Base-by-base conservation (phyloP, 176 grass and related monocot species). In the Oryza rufipogon region DNA sequence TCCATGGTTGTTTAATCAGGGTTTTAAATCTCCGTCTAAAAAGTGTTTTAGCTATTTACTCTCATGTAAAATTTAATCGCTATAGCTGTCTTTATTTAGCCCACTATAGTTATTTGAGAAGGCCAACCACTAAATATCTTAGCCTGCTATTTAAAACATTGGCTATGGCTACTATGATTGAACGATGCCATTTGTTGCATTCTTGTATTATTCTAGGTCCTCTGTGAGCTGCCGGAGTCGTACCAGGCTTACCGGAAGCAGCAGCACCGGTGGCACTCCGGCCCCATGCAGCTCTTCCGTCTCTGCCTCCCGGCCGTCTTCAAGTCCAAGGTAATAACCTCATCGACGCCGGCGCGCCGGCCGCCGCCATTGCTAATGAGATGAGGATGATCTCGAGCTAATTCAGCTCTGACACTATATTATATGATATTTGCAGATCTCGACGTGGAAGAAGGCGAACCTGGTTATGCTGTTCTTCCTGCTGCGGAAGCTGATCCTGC, bases 251-350 rank as follows among this genome's bases (percentile, higher is more conserved):
- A 94, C 88, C 79, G 87, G 86, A 99, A 99, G 80, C 96, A 99
- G 86, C 96, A 99, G 78, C 96, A 99, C 76, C 88, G 96, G 84
- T 99, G 96, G 96, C 96, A 99, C 78, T 99, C 96, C 72, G 96
- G 96, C 65, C 96, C 96, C 33, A 99, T 99, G 96, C 96, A 96
- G 68, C 91, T 99, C 73, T 99, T 99, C 81, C 91, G 91, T 3
- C 81, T 99, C 30, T 99, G 96, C 84, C 85, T 99, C 73, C 97
- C 97, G 11, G 91, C 89, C 44, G 83, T 99, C 44, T 79, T 91
- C 63, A 84, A 66, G 75, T 96, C 93, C 42, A 94, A 96, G 93
- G 93, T 98, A 76, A 71, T 41, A 41, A 17, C 10, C 19, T 36
- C 51, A 72, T 51, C 51, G 20, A 19, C 45, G 36, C 23, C 70